These are phyloP conservation scores for Clitoria ternatea DNA, from an alignment of 306 rosid species.

Conservation along the genomic window DNA sequence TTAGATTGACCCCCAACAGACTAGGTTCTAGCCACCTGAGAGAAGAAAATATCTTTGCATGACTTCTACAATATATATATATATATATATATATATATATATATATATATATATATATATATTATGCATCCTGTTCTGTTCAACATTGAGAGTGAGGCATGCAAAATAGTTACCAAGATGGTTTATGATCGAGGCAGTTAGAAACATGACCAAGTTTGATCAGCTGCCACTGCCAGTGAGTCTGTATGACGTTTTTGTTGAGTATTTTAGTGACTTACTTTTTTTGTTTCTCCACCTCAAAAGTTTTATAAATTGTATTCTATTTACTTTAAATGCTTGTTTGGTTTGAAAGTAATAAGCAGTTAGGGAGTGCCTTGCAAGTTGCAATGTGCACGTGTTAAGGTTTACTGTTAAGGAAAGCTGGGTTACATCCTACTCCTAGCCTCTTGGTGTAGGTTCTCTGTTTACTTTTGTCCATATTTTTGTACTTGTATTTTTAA, in stretches of 20 bases:
- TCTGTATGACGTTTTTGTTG: neutral
- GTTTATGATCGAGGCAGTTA: neutral
- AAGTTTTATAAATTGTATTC: neutral
- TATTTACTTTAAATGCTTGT: conserved; percentile 5
- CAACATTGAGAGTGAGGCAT: neutral
- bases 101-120: no score
- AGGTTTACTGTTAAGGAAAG: neutral
- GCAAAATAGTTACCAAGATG: neutral
- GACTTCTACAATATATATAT: neutral
- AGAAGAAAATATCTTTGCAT: neutral
- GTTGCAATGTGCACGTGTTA: neutral
- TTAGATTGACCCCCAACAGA: neutral
- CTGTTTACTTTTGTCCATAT: neutral
- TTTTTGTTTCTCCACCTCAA: neutral
- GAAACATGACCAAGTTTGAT: neutral
- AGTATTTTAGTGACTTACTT: neutral
- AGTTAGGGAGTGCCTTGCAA: neutral
- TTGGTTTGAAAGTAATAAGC: neutral
- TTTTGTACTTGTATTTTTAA: neutral
- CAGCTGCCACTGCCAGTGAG: neutral
- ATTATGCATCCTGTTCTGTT: no score
- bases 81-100: neutral
- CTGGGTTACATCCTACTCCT: neutral
- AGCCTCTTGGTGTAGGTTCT: neutral
- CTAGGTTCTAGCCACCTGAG: neutral